A percentile compares a stretch with the other conserved stretches of the same genome.
phyloP scores from a whole-genome alignment of 306 rosid species.

The Cucumis hystrix region DNA sequence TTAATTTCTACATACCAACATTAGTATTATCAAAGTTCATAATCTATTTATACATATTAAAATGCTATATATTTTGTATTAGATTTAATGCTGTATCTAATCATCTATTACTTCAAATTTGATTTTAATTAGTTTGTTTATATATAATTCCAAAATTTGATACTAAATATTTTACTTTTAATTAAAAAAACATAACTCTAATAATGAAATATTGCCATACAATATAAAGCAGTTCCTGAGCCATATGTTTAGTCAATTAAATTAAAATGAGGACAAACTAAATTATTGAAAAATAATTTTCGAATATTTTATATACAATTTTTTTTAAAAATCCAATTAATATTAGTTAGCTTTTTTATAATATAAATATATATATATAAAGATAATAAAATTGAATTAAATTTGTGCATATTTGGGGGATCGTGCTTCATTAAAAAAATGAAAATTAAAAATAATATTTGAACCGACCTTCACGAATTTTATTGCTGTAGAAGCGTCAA shows the following conservation, averaged over 20 bases:
- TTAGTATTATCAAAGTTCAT: neutral
- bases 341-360: neutral
- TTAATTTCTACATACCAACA: neutral
- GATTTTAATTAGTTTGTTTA: neutral
- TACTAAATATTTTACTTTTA: neutral
- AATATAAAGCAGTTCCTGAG: neutral
- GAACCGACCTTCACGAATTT: conserved; percentile 4
- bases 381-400: too few relatives aligned
- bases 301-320: neutral
- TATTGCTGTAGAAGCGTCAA: neutral
- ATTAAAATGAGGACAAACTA: neutral
- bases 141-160: neutral
- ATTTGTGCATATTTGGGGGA: conserved; percentile 2
- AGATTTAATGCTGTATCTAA: neutral
- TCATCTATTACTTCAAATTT: neutral
- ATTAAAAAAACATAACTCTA: neutral
- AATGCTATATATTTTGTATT: neutral
- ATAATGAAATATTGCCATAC: neutral
- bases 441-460: neutral
- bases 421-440: neutral
- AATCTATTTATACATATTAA: neutral
- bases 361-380: neutral
- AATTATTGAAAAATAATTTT: conserved; percentile 1
- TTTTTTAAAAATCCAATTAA: neutral
- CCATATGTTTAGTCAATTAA: neutral